Evolutionary conservation across 192 early-diverging fungal genomes (phyloP).

Genomic region (Podila horticola): DNA sequence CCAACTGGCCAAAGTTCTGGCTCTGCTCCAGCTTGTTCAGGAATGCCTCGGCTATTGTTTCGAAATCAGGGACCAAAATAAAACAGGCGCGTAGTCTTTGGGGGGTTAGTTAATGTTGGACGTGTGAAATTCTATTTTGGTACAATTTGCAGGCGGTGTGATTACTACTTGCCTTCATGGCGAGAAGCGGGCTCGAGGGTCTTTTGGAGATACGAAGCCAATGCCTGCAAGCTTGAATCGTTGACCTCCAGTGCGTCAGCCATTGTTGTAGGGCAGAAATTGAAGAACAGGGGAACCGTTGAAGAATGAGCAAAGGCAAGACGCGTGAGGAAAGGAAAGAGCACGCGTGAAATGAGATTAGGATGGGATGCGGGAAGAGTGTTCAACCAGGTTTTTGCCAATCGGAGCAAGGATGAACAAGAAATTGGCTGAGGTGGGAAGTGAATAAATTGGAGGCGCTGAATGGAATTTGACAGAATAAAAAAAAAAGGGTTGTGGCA

Average conservation of each 20-base stretch:
- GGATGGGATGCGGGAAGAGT: neutral
- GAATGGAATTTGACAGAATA: too few species aligned
- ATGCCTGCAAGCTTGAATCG: constrained; percentile 56
- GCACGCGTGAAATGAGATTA: neutral
- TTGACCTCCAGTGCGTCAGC: constrained; percentile 57
- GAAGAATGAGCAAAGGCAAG: neutral
- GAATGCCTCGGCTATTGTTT: constrained; percentile 14
- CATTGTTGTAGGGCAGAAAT: constrained; percentile 3
- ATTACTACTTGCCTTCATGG: constrained; percentile 58
- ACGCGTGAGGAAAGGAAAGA: neutral
- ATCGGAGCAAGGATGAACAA: neutral
- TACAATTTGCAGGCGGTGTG: constrained; percentile 13
- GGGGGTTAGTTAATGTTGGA: constrained; percentile 54
- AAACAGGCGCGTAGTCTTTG: constrained; percentile 8
- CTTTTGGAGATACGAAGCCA: constrained; percentile 65
- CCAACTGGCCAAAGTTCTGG: constrained; percentile 43
- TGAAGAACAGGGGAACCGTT: neutral
- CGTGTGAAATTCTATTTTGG: too few species aligned
- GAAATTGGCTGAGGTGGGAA: neutral
- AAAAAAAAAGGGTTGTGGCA: too few species aligned
- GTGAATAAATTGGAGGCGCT: too few species aligned
- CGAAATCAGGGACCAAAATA: too few species aligned
- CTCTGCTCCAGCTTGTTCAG: constrained; percentile 27
- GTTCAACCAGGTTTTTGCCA: neutral
- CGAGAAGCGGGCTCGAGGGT: constrained; percentile 70